Evolutionary conservation across 1,139 yeast genomes (phyloP).

Genomic region (Candida sojae): DNA sequence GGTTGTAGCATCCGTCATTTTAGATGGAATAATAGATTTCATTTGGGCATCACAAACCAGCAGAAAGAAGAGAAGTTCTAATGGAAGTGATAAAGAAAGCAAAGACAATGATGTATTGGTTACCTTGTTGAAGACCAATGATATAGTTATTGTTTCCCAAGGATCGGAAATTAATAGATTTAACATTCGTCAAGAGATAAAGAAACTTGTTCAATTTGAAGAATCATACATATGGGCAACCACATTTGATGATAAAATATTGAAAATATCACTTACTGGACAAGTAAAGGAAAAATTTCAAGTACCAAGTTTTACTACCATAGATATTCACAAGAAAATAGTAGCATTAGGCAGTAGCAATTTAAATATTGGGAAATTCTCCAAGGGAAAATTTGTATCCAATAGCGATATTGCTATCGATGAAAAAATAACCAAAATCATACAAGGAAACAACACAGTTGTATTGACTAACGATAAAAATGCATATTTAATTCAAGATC

Average conservation of each 20-base stretch:
- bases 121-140: slow-evolving; percentile 39
- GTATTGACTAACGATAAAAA: slow-evolving; percentile 3
- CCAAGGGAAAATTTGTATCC: slow-evolving; percentile 7
- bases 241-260: not conserved
- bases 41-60: slow-evolving; percentile 14
- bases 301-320: slow-evolving; percentile 1
- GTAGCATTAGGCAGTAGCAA: slow-evolving; percentile 4
- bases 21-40: slow-evolving; percentile 23
- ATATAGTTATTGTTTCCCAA: slow-evolving; percentile 45
- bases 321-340: not conserved
- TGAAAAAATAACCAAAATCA: not conserved
- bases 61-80: slow-evolving; percentile 16
- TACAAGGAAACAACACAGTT: not conserved
- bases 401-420: slow-evolving; percentile 5
- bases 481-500: slow-evolving; percentile 1
- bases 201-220: slow-evolving; percentile 8
- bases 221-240: slow-evolving; percentile 11
- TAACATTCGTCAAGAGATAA: slow-evolving; percentile 15
- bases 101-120: slow-evolving; percentile 24
- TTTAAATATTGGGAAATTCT: slow-evolving; percentile 7
- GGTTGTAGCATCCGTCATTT: slow-evolving; percentile 9
- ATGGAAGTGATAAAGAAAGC: slow-evolving; percentile 2
- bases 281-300: slow-evolving; percentile 3
- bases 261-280: slow-evolving; percentile 5
- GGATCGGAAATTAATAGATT: slow-evolving; percentile 37